A percentile compares a stretch with the other conserved stretches of the same genome.
These are phyloP conservation scores for Colletotrichum theobromicola DNA, from an alignment of 2,329 filamentous ascomycete genomes.

Conservation along the genomic window DNA sequence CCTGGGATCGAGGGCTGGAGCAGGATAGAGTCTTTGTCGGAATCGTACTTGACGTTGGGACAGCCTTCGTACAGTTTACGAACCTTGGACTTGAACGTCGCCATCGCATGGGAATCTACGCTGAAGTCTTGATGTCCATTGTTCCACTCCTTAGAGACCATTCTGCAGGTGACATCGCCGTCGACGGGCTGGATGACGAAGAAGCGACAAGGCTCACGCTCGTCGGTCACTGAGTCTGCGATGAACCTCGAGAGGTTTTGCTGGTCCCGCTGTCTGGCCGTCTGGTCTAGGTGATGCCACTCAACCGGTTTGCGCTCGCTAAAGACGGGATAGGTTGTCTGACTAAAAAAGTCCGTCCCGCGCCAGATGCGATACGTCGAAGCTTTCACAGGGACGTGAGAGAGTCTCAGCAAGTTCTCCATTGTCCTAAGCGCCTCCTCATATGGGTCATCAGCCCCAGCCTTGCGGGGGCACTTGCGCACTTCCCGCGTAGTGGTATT, in stretches of 20 bases:
- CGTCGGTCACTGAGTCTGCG: not conserved
- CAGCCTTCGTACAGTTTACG: not conserved
- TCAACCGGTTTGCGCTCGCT: not conserved
- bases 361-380: conserved; percentile 10
- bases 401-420: not conserved
- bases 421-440: not conserved
- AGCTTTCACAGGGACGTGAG: not conserved
- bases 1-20: not conserved
- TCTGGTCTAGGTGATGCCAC: not conserved
- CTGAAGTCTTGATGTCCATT: not conserved
- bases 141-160: not conserved
- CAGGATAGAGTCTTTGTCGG: not conserved
- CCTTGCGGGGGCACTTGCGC: not conserved
- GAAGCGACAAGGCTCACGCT: not conserved
- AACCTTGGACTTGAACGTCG: not conserved
- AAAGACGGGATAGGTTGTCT: not conserved
- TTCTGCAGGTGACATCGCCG: not conserved
- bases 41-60: not conserved
- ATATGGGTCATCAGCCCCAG: not conserved
- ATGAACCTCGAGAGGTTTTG: conserved; percentile 10
- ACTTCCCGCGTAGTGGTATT: not conserved
- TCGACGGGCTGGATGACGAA: conserved; percentile 20
- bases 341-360: conserved; percentile 18
- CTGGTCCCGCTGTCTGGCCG: not conserved
- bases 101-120: not conserved